Percentiles rank a stretch among this genome's conserved stretches.
Evolutionary conservation across 495 filamentous ascomycete species (phyloP).

Genomic region (Opeltia flavorubescens): DNA sequence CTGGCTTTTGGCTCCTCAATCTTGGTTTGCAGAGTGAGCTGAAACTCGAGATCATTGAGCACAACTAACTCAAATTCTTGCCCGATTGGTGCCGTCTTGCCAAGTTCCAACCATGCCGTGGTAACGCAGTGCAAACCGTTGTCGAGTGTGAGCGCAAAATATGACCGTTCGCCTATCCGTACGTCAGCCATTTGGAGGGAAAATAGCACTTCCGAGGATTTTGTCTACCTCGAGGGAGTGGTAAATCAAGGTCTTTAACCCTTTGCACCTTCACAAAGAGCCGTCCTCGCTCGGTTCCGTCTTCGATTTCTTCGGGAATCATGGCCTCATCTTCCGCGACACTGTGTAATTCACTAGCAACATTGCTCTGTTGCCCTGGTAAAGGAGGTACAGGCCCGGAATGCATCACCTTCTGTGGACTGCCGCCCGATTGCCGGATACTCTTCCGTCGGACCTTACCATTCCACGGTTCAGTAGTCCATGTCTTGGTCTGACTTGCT

Average conservation of each 20-base stretch:
- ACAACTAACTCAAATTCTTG: constrained; percentile 98
- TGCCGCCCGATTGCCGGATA: constrained; percentile 40
- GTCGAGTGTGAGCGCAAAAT: constrained; percentile 89
- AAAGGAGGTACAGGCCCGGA: constrained; percentile 61
- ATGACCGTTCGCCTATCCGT: constrained; percentile 63
- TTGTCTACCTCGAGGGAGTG: constrained; percentile 70
- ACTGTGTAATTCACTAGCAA: constrained; percentile 42
- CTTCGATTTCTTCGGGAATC: constrained; percentile 43
- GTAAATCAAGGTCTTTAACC: constrained; percentile 86
- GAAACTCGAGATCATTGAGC: constrained; percentile 91
- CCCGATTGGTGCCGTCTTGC: constrained; percentile 84
- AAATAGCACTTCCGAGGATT: too few relatives aligned
- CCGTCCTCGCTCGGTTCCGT: constrained; percentile 78
- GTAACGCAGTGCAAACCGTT: constrained; percentile 97
- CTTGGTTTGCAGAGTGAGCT: constrained; percentile 91
- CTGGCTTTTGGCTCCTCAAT: constrained; percentile 60
- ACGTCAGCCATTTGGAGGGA: constrained; percentile 15
- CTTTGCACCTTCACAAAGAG: constrained; percentile 96
- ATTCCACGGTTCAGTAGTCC: constrained; percentile 97
- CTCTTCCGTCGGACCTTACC: constrained; percentile 55
- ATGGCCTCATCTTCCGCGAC: constrained; percentile 45
- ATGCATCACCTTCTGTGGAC: constrained; percentile 50
- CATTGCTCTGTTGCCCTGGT: constrained; percentile 76
- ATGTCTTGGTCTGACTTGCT: constrained; percentile 62
- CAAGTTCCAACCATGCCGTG: constrained; percentile 87